A percentile compares a stretch with the other conserved stretches of the same genome.
Evolutionary conservation across 2,329 filamentous ascomycete genomes (phyloP).

Genomic region (Emmonsiellopsis sp.): DNA sequence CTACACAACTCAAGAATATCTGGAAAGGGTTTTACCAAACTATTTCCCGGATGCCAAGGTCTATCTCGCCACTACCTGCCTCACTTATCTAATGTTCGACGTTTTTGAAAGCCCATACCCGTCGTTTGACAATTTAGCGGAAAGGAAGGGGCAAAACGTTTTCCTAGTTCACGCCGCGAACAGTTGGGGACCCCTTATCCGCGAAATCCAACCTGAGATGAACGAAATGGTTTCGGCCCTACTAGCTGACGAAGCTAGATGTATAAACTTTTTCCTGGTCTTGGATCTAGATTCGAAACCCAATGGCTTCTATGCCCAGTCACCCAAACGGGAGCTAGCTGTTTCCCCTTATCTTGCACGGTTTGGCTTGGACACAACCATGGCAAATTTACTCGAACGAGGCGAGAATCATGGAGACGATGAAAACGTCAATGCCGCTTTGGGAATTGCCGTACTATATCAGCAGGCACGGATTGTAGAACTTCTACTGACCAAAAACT

Average conservation of each 20-base stretch:
- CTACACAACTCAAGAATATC: slow-evolving; percentile 40
- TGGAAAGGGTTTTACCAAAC: slow-evolving; percentile 19
- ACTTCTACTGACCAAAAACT: neutral
- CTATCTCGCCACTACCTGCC: slow-evolving; percentile 23
- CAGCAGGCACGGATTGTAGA: neutral
- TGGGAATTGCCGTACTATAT: neutral
- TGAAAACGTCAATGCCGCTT: neutral
- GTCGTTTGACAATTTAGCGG: neutral
- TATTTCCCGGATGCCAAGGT: slow-evolving; percentile 26
- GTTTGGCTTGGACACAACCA: neutral
- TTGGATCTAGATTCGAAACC: neutral
- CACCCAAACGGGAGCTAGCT: neutral
- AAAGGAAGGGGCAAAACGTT: neutral
- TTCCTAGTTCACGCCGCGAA: neutral
- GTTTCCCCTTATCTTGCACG: neutral
- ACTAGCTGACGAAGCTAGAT: neutral
- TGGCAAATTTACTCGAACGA: neutral
- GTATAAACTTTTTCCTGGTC: neutral
- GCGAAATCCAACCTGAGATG: neutral
- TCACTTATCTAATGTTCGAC: slow-evolving; percentile 30
- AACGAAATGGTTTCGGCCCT: neutral
- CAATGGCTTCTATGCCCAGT: rapidly evolving
- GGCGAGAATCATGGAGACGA: neutral
- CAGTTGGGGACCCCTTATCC: neutral
- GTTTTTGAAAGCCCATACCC: slow-evolving; percentile 10